Evolutionary conservation across 2,329 filamentous ascomycete species (phyloP), one percentile per base, ranked within the genome.

Genomic region (Sodiomyces alkalinus): DNA sequence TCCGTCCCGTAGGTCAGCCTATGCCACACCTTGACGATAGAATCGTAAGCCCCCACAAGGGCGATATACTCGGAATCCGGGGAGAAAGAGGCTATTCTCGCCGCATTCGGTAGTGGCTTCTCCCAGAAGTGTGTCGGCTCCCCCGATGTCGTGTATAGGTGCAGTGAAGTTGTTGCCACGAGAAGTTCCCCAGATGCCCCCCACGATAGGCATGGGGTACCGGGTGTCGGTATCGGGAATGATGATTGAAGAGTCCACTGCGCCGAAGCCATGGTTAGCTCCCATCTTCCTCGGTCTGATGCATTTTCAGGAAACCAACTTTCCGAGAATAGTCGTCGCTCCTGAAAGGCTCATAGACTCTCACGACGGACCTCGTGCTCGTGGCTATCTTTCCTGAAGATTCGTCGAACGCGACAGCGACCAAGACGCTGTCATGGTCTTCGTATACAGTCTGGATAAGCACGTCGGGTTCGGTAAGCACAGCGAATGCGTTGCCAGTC

Each of bases 391-490:
- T 92, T 27, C 86, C 90, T 7, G 79, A 78, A 12, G 62, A 58
- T 47, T 92, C 79, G 45, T 96, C 81, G 36, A 96, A 69, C 17
- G 73, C 68, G 38, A 96, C 71, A 17, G 83, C 79, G 38, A 83
- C 69, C 17, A 96, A 58, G 18, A 51, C 48, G 11, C 56, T 63
- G 15, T 73, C 62, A 39, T 81, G 72, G 44, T 92, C 80, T 45
- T 90, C 75, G 56, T 93, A 92, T 40, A 92, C 78, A 4, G 86
- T 94, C 52, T 98, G 90, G 19, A 93, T 55, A 37, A 94, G 70
- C 30, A 69, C 69, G 36, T 76, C 64, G 29, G 80, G 69, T 28
- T 74, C 78, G 45, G 72, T 68, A 41, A 96, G 73, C 43, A 98
- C 76, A 29, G 90, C 73, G 39, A 96, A 71, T 36, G 82, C 82